Base-by-base conservation (phyloP, 768 basidiomycete genomes). In the Trametes coccinea region DNA sequence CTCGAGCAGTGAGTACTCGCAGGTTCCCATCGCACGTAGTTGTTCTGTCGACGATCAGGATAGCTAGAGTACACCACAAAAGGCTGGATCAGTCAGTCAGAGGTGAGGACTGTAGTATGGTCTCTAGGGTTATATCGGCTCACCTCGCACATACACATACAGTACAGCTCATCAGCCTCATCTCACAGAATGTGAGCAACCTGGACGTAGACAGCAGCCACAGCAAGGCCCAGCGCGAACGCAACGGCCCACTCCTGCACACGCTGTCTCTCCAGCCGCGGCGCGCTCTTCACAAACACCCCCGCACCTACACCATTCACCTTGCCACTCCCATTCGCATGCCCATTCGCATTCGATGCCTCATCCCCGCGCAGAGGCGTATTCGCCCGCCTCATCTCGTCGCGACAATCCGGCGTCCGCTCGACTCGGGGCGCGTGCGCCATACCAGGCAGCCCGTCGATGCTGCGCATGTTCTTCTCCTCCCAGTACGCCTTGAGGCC, bases 401-500 rank as follows among this genome's bases (percentile, higher is more conserved):
- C 62, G 1, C 39, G 52, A n/a, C 39, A 49, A 4, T 7, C 31
- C 6, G 57, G 62, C 40, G 30, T 39, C 6, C 56, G 40, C 53
- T 58, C 46, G 4, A 64, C 58, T 34, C 64, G 51, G 53, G 69
- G 72, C 10, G 78, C 81, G 4, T 61, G 47, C 5, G 63, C 46
- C 41, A 88, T 65, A 0, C 75, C 85, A 0, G 84, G 81, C 6
- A 88, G 76, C 8, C 85, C 85, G 62, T 88, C 85, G 17, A 87
- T 66, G 59, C 85, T 86, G 39, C 65, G 70, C 6, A 72, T 40
- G 64, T 89, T 89, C 52, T 78, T 74, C 7, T 67, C 68, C 17
- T 67, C 68, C 86, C 86, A 88, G 75, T 84, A 88, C 2, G 75
- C 69, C 66, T 78, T 82, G 66, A 88, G 76, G 2, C 84, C 86